Conservation (phyloP, 2,329 filamentous ascomycete genomes). For the Ophiostoma angusticollis region DNA sequence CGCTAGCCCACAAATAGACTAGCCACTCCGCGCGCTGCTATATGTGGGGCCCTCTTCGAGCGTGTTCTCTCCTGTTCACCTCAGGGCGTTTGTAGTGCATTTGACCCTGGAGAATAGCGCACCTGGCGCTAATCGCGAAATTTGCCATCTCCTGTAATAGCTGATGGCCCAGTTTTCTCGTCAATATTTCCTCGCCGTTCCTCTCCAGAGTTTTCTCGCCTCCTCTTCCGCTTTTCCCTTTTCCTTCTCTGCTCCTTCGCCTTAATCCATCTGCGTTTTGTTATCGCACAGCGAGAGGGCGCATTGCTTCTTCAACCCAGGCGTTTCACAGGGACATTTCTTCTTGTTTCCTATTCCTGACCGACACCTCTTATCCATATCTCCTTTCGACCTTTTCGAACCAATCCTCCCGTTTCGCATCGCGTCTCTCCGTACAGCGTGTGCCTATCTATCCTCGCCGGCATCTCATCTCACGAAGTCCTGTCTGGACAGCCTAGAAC, state of each 20-base stretch:
- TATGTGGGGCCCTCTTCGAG: too few species aligned
- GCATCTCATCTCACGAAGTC: background rate
- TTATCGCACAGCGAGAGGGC: background rate
- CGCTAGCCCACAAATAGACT: background rate
- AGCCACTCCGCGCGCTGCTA: too few species aligned
- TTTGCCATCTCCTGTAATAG: slow-evolving; percentile 8
- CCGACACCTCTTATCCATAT: background rate
- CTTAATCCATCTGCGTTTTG: background rate
- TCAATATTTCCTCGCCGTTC: slow-evolving; percentile 5
- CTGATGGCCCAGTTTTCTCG: slow-evolving; percentile 9
- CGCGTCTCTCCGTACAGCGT: too few species aligned
- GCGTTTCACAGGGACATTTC: slow-evolving; percentile 1
- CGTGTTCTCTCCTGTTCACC: too few species aligned
- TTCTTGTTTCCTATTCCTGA: background rate
- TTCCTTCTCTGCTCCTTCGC: background rate
- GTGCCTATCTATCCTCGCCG: too few species aligned
- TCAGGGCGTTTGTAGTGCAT: too few species aligned
- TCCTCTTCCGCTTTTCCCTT: slow-evolving; percentile 5
- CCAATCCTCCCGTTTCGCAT: background rate
- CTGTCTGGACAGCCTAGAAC: too few species aligned
- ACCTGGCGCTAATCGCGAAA: slow-evolving; percentile 1
- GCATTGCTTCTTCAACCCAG: slow-evolving; percentile 1
- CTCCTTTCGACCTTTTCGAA: background rate
- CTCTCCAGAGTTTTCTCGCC: slow-evolving; percentile 3
- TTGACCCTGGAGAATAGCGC: background rate